These are phyloP conservation scores for Colletotrichum sp. DNA, from an alignment of 2,329 filamentous ascomycete genomes.

Conservation along the genomic window DNA sequence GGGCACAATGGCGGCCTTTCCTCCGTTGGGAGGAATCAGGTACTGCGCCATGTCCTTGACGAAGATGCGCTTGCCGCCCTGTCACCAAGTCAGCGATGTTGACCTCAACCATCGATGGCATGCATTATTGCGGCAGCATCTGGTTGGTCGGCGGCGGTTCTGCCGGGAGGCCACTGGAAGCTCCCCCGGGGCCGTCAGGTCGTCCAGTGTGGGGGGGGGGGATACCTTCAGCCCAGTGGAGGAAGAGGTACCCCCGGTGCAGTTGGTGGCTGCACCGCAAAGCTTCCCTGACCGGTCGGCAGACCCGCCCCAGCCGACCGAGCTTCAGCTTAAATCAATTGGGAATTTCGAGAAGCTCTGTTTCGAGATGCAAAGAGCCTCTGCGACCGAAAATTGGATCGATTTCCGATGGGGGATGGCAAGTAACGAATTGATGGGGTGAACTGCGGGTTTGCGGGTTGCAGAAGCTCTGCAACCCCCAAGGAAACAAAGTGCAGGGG, in stretches of 20 bases:
- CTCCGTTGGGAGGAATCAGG: slow-evolving; percentile 75
- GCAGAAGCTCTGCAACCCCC: slow-evolving; percentile 12
- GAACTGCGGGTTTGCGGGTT: background rate
- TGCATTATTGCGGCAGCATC: background rate
- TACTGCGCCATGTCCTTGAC: slow-evolving; percentile 99
- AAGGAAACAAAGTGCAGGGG: background rate
- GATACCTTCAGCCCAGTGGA: background rate
- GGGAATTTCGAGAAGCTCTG: slow-evolving; percentile 21
- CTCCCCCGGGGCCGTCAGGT: background rate
- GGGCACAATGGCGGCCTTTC: slow-evolving; percentile 74
- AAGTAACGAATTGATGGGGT: slow-evolving; percentile 1
- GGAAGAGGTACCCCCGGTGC: background rate
- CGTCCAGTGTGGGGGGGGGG: background rate
- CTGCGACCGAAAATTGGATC: background rate
- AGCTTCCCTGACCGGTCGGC: background rate
- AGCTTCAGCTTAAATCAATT: slow-evolving; percentile 16
- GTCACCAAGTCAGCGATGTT: background rate
- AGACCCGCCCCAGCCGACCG: background rate
- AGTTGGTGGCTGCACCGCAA: background rate
- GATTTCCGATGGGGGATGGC: slow-evolving; percentile 4
- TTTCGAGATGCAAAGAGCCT: background rate
- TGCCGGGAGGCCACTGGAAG: background rate
- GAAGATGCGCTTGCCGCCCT: slow-evolving; percentile 86
- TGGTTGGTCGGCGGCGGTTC: background rate
- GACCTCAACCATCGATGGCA: background rate